These are phyloP conservation scores for Anisodus tanguticus DNA, from an alignment of 257 asterid genomes.

Conservation along the genomic window DNA sequence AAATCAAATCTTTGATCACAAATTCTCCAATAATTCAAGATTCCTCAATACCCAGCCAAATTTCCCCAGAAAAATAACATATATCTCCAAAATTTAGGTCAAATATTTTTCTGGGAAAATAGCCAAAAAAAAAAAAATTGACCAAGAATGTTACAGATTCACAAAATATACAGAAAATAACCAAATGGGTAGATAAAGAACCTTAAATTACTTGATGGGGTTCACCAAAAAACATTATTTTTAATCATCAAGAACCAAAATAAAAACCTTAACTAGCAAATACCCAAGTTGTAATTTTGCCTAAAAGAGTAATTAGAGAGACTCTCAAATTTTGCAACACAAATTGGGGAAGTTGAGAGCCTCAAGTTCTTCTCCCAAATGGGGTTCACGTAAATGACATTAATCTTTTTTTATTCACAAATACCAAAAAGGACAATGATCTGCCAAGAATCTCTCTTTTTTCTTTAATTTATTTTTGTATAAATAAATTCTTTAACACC, in stretches of 20 bases:
- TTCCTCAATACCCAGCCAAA: slow-evolving; percentile 35
- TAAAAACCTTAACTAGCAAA: background rate
- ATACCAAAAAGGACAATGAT: slow-evolving; percentile 49
- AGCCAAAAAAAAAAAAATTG: background rate
- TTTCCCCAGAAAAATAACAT: slow-evolving; percentile 43
- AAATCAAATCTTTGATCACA: slow-evolving; percentile 28
- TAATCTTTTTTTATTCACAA: slow-evolving; percentile 30
- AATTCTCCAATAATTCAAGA: slow-evolving; percentile 39
- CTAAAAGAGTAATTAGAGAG: slow-evolving; percentile 36
- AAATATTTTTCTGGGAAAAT: slow-evolving; percentile 25
- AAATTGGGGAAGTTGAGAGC: slow-evolving; percentile 24
- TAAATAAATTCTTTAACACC: background rate
- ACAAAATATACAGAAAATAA: slow-evolving; percentile 17
- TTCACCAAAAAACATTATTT: slow-evolving; percentile 22
- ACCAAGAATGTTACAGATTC: slow-evolving; percentile 14
- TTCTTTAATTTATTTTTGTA: slow-evolving; percentile 11
- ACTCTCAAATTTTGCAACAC: slow-evolving; percentile 28
- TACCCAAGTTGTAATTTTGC: slow-evolving; percentile 42
- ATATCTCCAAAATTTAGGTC: background rate
- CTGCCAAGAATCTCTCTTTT: slow-evolving; percentile 41
- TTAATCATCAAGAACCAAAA: slow-evolving; percentile 25
- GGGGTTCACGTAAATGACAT: slow-evolving; percentile 12
- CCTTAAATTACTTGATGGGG: slow-evolving; percentile 24
- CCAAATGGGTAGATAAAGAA: slow-evolving; percentile 13
- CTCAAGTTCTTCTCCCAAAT: background rate